These are phyloP conservation scores for Scutellaria baicalensis DNA, from an alignment of 257 asterid genomes.

Conservation along the genomic window DNA sequence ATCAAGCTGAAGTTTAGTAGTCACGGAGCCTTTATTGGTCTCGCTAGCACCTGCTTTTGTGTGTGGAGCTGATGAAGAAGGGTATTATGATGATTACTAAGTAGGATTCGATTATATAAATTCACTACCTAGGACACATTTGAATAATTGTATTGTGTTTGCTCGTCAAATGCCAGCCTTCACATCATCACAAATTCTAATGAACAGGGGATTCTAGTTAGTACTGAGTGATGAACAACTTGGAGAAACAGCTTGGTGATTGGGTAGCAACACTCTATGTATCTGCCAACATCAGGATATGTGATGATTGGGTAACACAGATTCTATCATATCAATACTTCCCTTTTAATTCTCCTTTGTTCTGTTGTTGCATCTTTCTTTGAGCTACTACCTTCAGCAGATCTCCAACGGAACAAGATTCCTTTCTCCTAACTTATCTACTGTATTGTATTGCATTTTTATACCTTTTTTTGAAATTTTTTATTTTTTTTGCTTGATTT, in stretches of 20 bases:
- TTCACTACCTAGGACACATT: not conserved
- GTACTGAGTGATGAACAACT: constrained; percentile 6
- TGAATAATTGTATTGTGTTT: not conserved
- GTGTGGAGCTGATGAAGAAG: not conserved
- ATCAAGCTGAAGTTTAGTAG: not conserved
- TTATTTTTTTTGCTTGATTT: too few species aligned
- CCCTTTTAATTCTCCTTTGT: too few species aligned
- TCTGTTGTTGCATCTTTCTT: not conserved
- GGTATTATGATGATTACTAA: not conserved
- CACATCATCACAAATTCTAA: not conserved
- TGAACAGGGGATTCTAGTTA: not conserved
- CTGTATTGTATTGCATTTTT: not conserved
- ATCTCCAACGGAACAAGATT: too few species aligned
- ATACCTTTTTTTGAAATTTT: too few species aligned
- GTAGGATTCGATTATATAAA: not conserved
- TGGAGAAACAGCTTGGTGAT: constrained; percentile 6
- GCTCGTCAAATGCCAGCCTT: constrained; percentile 8
- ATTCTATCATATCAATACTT: too few species aligned
- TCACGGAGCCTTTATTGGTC: not conserved
- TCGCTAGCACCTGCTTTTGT: not conserved
- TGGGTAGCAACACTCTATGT: not conserved
- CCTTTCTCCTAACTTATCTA: too few species aligned
- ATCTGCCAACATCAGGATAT: too few species aligned
- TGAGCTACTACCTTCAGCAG: not conserved
- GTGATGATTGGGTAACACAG: not conserved